These are phyloP conservation scores for Yamadazyma trypodendri DNA, from an alignment of 1,139 yeast species.

Conservation along the genomic window DNA sequence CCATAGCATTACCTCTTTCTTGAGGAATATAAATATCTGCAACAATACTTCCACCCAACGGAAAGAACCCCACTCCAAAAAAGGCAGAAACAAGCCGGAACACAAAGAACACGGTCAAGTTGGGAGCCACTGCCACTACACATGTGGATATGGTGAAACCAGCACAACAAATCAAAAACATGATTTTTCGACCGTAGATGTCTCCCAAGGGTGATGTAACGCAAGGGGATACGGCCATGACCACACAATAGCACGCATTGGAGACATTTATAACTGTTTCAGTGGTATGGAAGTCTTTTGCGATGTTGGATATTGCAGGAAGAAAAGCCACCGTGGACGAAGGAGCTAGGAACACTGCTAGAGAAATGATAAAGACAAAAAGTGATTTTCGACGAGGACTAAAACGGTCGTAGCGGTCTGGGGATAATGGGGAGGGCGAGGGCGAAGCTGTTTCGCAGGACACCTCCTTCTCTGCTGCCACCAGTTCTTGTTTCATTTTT, in stretches of 20 bases:
- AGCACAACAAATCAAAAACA: constrained; percentile 36
- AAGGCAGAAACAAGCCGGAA: constrained; percentile 45
- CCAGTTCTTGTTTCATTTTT: too few species aligned
- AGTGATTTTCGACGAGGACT: background rate
- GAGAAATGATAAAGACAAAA: constrained; percentile 7
- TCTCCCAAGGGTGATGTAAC: constrained; percentile 43
- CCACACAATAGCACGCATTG: constrained; percentile 44
- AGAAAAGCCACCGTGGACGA: constrained; percentile 39
- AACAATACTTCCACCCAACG: constrained; percentile 43
- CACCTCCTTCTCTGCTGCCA: too few species aligned
- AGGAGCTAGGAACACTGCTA: constrained; percentile 38
- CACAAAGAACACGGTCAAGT: constrained; percentile 48
- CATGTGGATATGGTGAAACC: constrained; percentile 31
- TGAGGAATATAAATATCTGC: constrained; percentile 46
- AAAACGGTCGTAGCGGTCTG: background rate
- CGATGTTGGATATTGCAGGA: constrained; percentile 48
- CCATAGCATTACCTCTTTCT: constrained; percentile 46
- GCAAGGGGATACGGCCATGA: constrained; percentile 50
- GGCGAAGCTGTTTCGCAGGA: too few species aligned
- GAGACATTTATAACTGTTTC: constrained; percentile 44
- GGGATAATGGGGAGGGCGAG: too few species aligned
- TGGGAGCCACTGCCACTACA: constrained; percentile 42
- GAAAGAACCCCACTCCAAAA: constrained; percentile 50
- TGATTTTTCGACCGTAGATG: constrained; percentile 43
- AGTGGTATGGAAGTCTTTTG: constrained; percentile 40